Percentiles rank a stretch among this genome's conserved stretches.
Conservation (phyloP, 768 basidiomycete genomes). For the Hortiboletus flavorubellus region DNA sequence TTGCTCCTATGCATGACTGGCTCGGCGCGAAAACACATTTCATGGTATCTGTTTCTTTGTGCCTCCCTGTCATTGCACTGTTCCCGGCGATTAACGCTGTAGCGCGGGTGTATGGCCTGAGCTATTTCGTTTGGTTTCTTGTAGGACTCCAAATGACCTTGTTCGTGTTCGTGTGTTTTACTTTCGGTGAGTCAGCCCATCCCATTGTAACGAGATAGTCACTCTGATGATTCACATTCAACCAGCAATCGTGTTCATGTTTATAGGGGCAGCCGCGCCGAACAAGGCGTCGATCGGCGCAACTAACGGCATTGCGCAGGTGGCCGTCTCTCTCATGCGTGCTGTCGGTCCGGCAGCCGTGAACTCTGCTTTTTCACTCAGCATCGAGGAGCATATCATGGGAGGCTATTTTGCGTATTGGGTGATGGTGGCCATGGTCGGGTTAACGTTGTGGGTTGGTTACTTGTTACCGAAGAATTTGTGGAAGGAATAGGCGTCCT, state of each 20-base stretch:
- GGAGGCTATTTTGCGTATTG: no score
- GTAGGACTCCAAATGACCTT: slow-evolving; percentile 48
- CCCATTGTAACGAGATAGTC: neutral
- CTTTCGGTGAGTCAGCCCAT: slow-evolving; percentile 46
- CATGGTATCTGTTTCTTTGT: slow-evolving; percentile 44
- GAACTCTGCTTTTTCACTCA: no score
- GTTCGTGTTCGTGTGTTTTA: slow-evolving; percentile 44
- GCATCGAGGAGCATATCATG: no score
- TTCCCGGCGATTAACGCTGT: slow-evolving; percentile 42
- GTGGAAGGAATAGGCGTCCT: neutral
- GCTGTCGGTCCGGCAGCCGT: neutral
- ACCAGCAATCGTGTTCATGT: slow-evolving; percentile 66
- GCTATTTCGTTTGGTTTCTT: slow-evolving; percentile 43
- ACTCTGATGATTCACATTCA: neutral
- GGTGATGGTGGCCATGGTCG: no score
- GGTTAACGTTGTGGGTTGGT: no score
- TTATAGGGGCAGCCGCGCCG: slow-evolving; percentile 60
- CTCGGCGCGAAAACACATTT: slow-evolving; percentile 61
- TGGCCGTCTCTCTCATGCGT: slow-evolving; percentile 28
- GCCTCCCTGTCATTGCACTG: slow-evolving; percentile 42
- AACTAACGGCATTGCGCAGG: slow-evolving; percentile 53
- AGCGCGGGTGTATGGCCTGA: slow-evolving; percentile 39
- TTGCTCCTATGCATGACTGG: slow-evolving; percentile 50
- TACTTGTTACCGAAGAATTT: no score
- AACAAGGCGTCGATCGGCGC: slow-evolving; percentile 65